Evolutionary conservation across 148 eudicot species (phyloP), one percentile per base, ranked within the genome.

Genomic region (Cornus controversa): DNA sequence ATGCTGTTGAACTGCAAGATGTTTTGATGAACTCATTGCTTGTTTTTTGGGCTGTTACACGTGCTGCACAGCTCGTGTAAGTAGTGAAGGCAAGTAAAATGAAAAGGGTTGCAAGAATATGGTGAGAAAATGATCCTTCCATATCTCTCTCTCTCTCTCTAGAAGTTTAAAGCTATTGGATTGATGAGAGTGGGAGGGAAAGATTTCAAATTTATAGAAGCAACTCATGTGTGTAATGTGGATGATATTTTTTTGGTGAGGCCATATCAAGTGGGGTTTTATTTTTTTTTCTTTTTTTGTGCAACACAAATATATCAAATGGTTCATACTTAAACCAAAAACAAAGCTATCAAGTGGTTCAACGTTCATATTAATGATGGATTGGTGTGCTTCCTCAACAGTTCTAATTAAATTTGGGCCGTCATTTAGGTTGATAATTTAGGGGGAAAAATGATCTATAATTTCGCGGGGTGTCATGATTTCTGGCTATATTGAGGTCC

Each of bases 1-100:
- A 79, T 10, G 78, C 57, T 24, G 85, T 72, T 15, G 76, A 11
- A 50, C 37, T 71, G 66, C 85, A 83, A 53, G 79, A 78, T 25
- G 77, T 50, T 79, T 42, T 75, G 64, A 83, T 72, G 77, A 83
- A 83, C 31, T 74, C 81, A 1, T 50, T 69, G 69, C 57, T 78
- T 22, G 69, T 6, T 63, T 71, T 64, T 72, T 53, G 5, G 72
- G 15, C 77, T 16, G n/a, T 15, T 6, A 42, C 69, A 29, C 70
- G 58, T 16, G 68, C 13, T 15, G 63, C 80, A 0, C 64, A 37
- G 69, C 13, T 60, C 16, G 54, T 25, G 75, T 15, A n/a, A 22
- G 76, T 28, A 25, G 66, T 47, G 53, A 71, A 40, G 22, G 54
- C 26, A 24, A 42, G 25, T 26, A 78, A 10, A 8, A 62, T n/a